Conservation (phyloP, 306 rosid genomes). For the Mucuna pruriens region DNA sequence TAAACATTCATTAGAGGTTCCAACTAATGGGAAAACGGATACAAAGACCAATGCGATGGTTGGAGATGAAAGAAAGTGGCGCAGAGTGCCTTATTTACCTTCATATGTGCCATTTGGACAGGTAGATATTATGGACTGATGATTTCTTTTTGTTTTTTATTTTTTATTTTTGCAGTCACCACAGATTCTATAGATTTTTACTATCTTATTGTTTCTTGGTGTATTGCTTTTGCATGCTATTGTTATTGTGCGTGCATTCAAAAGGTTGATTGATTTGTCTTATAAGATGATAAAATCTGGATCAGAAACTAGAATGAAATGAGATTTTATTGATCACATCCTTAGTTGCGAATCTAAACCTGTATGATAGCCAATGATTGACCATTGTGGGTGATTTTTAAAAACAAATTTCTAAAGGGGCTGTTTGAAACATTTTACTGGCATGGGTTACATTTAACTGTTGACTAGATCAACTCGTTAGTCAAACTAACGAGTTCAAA, state of each 20-base stretch:
- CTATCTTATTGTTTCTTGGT: not conserved
- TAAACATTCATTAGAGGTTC: slow-evolving; percentile 51
- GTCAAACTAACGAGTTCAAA: too few relatives aligned
- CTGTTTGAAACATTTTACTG: too few relatives aligned
- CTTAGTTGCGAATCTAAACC: not conserved
- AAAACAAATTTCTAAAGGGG: too few relatives aligned
- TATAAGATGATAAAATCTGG: not conserved
- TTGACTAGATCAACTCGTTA: too few relatives aligned
- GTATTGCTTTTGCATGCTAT: not conserved
- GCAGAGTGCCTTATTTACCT: slow-evolving; percentile 86
- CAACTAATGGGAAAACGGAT: slow-evolving; percentile 56
- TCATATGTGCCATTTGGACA: slow-evolving; percentile 97
- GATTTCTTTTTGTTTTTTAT: slow-evolving; percentile 12
- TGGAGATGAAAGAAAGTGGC: slow-evolving; percentile 72
- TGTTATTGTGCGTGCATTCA: not conserved
- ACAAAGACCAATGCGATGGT: slow-evolving; percentile 45
- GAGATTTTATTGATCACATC: not conserved
- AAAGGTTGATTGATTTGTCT: not conserved
- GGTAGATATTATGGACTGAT: slow-evolving; percentile 50
- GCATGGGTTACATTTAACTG: too few relatives aligned
- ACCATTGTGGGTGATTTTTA: too few relatives aligned
- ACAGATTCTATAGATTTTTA: not conserved
- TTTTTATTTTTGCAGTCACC: slow-evolving; percentile 1
- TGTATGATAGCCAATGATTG: not conserved
- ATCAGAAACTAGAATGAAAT: not conserved